Evolutionary conservation across 208 protist genomes (phyloP).

Genomic region (Angomonas deanei): DNA sequence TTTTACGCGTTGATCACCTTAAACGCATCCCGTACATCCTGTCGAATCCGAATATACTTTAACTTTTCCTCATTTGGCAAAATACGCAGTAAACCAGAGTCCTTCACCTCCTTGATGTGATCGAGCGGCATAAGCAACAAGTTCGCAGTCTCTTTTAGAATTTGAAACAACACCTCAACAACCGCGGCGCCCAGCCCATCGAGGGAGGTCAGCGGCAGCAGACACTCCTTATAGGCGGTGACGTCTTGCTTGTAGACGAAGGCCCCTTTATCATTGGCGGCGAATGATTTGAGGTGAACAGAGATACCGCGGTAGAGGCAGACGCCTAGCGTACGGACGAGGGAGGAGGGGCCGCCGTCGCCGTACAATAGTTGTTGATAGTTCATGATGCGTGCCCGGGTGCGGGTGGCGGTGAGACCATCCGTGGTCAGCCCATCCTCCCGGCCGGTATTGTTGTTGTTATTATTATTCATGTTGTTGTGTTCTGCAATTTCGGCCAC

Average conservation of each 20-base stretch:
- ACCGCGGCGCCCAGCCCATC: constrained; percentile 76
- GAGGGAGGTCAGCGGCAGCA: constrained; percentile 59
- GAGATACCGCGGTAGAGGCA: constrained; percentile 79
- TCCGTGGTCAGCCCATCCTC: background rate
- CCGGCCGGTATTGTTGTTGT: too few species aligned
- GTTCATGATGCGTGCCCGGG: constrained; percentile 70
- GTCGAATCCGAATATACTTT: constrained; percentile 68
- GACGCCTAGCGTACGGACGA: constrained; percentile 80
- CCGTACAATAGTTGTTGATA: constrained; percentile 81
- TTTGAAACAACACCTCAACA: constrained; percentile 73
- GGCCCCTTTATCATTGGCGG: constrained; percentile 63
- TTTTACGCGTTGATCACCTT: constrained; percentile 39
- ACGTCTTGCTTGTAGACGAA: constrained; percentile 88
- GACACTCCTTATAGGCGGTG: constrained; percentile 80
- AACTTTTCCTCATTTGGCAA: constrained; percentile 76
- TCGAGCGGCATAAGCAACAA: constrained; percentile 77
- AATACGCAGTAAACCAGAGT: constrained; percentile 63
- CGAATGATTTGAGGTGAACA: constrained; percentile 65
- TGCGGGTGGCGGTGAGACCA: constrained; percentile 36
- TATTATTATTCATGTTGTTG: too few species aligned
- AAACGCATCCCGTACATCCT: constrained; percentile 62
- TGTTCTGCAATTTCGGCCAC: background rate
- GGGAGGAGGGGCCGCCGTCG: constrained; percentile 71
- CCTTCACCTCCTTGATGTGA: constrained; percentile 80
- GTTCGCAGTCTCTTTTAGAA: constrained; percentile 82